Base-by-base conservation (phyloP, 768 basidiomycete species). In the Russula earlei region DNA sequence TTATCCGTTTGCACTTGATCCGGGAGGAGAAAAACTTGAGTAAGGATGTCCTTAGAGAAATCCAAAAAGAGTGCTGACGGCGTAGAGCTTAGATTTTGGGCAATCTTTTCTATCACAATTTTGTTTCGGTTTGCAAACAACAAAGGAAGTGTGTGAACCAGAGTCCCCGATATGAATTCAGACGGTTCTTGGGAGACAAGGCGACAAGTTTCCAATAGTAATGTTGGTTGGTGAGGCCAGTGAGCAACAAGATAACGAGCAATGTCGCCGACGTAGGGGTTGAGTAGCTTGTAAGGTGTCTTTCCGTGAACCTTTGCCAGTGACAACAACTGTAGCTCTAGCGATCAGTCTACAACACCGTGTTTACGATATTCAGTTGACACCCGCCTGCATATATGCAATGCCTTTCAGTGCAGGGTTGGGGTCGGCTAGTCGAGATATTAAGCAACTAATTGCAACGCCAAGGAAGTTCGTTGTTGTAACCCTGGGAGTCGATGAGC, bases 331-430 rank as follows among this genome's bases (percentile, higher is more conserved):
- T 92, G 57, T 19, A 15, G 38, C 37, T n/a, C 20, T 52, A 42
- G 49, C 48, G 27, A 63, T 64, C 38, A 57, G 49, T 24, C 51
- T 40, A 42, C 33, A 10, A n/a, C 52, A 34, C 34, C 62, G 22
- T 62, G 63, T 4, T 37, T 37, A 47, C 29, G 50, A 40, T 52
- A 38, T 10, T 43, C 19, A 7, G 37, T 19, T 20, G 24, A 2
- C 20, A 65, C 74, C 60, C 62, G 83, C 89, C 71, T 90, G 85
- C 65, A 77, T 76, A 60, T 77, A 79, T 0, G 87, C 86, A 15
- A 75, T 73, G 22, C 84, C 85, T 67, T 79, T 85, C 29, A 93
- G 62, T 5, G 87, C 76, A 2, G 82, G 80, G 60, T 88, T 92
- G 33, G 72, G 67, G 56, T 82, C 75, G 1, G 82, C 86, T 7